Base-by-base conservation (phyloP, 2,329 filamentous ascomycete genomes). In the Trichoderma sp. region DNA sequence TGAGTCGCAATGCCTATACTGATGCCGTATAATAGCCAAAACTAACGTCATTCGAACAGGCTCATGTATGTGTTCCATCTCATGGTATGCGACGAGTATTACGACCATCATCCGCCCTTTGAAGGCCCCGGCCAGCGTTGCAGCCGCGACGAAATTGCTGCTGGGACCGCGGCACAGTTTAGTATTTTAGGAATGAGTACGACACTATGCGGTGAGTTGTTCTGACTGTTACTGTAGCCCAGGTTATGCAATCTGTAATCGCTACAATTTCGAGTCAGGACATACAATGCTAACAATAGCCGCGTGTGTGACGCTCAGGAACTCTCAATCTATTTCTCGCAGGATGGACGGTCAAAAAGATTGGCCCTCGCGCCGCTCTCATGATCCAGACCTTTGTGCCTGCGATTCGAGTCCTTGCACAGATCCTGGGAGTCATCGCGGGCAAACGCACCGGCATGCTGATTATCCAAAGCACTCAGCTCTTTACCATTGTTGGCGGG, bases 31-130 rank as follows among this genome's bases (percentile, higher is more conserved):
- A 32, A 4, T 5, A 18, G n/a, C 4, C 14, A 16, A 3, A 54
- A 30, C 70, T 74, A 32, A 76, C 43, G 5, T 0, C 30, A n/a
- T 7, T 43, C 1, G 21, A 5, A 8, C 14, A 82, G 83, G 4
- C 78, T 85, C 5, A 79, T 91, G 56, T 91, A 90, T 76, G 88
- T 90, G 28, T 91, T 92, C 73, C 88, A 89, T 68, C 76, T 91
- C 1, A 92, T 92, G 89, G 88, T 87, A 60, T 93, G 90, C 77
- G 88, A 92, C 66, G 84, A 86, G 63, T 93, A 88, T 76, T 93
- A 92, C 77, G 80, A 83, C 43, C 80, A 81, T 2, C 86, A 91
- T 73, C 82, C 85, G 14, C 82, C 84, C 0, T 86, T 80, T 60
- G 72, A 79, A 11, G 83, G 82, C 1, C 73, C 77, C 4, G 81